Base-by-base conservation (phyloP, 192 early-diverging fungal species). In the Entophlyctis luteolus region DNA sequence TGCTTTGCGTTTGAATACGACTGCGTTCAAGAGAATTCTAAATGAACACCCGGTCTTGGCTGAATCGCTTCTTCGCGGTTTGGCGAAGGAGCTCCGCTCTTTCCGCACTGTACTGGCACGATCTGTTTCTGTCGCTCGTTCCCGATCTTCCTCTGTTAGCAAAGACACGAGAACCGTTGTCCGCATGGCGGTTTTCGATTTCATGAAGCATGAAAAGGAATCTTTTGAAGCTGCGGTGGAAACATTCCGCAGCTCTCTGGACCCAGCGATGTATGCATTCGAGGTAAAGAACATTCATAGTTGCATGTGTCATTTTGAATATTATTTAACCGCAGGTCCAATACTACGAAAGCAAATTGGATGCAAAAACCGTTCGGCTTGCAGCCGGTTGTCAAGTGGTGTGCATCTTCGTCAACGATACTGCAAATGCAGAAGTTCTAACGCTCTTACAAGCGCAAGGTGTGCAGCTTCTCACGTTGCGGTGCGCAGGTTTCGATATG, bases 391-490 rank as follows among this genome's bases (percentile, higher is more conserved):
- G 59, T 54, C 59, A 71, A 52, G 73, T 81, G 29, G 77, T 74
- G 36, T 79, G 74, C 69, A 70, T 75, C 50, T 81, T 81, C 59
- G 79, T 81, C 2, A 81, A 81, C 70, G 79, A 81, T 60, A 45
- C 35, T 2, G 68, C 68, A 12, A 56, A 27, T 45, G 66, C 69
- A 29, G 65, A 59, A 2, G 68, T 80, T 39, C 56, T 77, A 8
- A 49, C 53, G 27, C 33, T n/a, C 6, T 67, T 81, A 27, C 32
- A 33, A n/a, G 32, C 49, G 12, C 48, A 57, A 23, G 80, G 80
- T 28, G 55, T 75, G 12, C 20, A 75, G 66, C 59, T 78, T 59
- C 48, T 82, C n/a, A 72, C 80, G 8, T 57, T 81, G 27, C 77
- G 80, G 23, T 79, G 68, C 58, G 78, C 79, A 53, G 79, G 79